Conservation (phyloP, 371 early-diverging fungal genomes). For the Saksenaea vasiformis region DNA sequence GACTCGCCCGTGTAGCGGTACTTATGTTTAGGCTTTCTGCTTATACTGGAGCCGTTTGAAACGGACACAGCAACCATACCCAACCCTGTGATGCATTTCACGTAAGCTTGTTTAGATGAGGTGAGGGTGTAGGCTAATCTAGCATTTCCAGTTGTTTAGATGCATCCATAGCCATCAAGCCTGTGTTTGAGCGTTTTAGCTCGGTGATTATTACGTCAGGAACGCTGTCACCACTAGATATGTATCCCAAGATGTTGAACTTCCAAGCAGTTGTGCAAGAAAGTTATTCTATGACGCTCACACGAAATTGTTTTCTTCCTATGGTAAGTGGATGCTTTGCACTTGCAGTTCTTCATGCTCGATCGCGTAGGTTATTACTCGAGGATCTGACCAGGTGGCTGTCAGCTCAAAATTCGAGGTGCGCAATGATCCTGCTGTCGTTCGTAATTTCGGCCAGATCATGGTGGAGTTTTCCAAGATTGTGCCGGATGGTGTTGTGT, state of each 20-base stretch:
- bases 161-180: conserved; percentile 96
- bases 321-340: conserved; percentile 58
- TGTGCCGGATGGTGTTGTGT: conserved; percentile 99
- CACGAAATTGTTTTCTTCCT: conserved; percentile 94
- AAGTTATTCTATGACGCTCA: conserved; percentile 94
- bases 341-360: background rate
- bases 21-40: conserved; percentile 73
- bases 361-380: conserved; percentile 75
- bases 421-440: conserved; percentile 98
- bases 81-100: conserved; percentile 93
- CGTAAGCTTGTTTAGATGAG: conserved; percentile 44
- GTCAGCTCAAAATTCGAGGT: conserved; percentile 97
- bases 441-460: conserved; percentile 99
- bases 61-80: conserved; percentile 88
- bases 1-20: background rate
- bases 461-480: conserved; percentile 93
- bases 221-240: conserved; percentile 97
- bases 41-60: conserved; percentile 99
- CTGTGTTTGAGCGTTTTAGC: conserved; percentile 95
- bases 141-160: conserved; percentile 83
- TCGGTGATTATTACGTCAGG: conserved; percentile 99
- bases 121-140: background rate
- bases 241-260: conserved; percentile 98
- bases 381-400: conserved; percentile 98
- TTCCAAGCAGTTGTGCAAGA: conserved; percentile 86